Evolutionary conservation across 2,329 filamentous ascomycete genomes (phyloP).

Genomic region (Ceratocystis destructans): DNA sequence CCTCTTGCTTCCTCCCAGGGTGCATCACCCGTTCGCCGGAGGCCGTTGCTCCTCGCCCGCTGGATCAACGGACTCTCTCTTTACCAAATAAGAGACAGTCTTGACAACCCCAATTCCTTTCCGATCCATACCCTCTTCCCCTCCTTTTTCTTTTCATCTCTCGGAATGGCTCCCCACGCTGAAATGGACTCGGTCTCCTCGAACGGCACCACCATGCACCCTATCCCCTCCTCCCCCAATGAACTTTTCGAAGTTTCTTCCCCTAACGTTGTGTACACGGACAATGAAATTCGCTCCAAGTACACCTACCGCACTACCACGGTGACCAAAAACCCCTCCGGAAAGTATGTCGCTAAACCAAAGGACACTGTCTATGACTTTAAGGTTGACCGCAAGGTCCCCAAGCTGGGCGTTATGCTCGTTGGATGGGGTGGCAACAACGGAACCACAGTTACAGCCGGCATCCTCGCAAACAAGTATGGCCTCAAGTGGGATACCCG

Average conservation of each 20-base stretch:
- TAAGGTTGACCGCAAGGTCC: constrained; percentile 87
- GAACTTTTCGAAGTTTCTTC: constrained; percentile 77
- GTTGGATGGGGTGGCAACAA: constrained; percentile 98
- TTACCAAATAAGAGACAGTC: constrained; percentile 37
- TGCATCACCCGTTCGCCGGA: constrained; percentile 93
- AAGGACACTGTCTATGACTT: constrained; percentile 90
- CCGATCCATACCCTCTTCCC: background rate
- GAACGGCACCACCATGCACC: constrained; percentile 30
- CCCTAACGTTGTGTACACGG: constrained; percentile 83
- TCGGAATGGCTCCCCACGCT: constrained; percentile 83
- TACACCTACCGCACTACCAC: constrained; percentile 94
- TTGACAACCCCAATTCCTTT: constrained; percentile 20
- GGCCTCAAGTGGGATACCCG: constrained; percentile 84
- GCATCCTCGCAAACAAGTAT: constrained; percentile 89
- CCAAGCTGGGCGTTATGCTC: constrained; percentile 92
- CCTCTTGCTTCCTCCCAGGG: constrained; percentile 36
- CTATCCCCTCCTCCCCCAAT: constrained; percentile 28
- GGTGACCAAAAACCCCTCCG: constrained; percentile 53
- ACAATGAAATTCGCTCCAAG: constrained; percentile 76
- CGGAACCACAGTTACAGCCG: constrained; percentile 89
- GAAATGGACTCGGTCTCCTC: constrained; percentile 42
- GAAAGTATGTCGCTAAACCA: constrained; percentile 70
- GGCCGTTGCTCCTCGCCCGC: constrained; percentile 83
- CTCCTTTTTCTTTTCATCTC: constrained; percentile 12
- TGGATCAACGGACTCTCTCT: constrained; percentile 58